phyloP scores from a whole-genome alignment of 139 green algal species.

The Dunaliella sp. region DNA sequence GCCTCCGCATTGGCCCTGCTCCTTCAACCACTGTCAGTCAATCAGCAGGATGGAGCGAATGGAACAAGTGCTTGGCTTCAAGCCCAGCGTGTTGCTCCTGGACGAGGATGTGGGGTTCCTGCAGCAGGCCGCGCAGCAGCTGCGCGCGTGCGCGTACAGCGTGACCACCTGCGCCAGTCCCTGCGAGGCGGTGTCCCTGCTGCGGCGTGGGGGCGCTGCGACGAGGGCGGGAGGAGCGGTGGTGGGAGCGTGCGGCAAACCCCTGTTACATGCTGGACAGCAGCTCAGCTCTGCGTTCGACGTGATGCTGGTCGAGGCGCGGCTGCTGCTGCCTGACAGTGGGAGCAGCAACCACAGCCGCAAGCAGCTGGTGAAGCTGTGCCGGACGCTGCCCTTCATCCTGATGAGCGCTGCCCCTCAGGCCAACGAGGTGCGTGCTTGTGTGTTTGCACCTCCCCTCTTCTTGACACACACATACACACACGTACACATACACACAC shows the following conservation, averaged over 20 bases:
- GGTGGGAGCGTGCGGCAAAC: not conserved
- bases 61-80: no score
- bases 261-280: no score
- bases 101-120: not conserved
- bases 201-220: not conserved
- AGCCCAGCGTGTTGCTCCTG: conserved; percentile 18
- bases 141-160: conserved; percentile 13
- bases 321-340: conserved; percentile 16
- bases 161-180: conserved; percentile 16
- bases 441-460: not conserved
- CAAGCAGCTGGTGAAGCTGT: conserved; percentile 10
- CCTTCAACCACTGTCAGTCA: no score
- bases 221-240: not conserved
- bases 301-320: conserved; percentile 17
- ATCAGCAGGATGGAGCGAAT: no score
- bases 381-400: conserved; percentile 21
- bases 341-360: conserved; percentile 2
- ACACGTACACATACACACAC: not conserved
- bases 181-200: conserved; percentile 1
- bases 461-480: not conserved
- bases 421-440: conserved; percentile 5
- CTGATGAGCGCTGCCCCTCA: conserved; percentile 23
- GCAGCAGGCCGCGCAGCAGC: conserved; percentile 14
- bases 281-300: conserved; percentile 11
- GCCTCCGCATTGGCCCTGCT: no score